Evolutionary conservation across 2,329 filamentous ascomycete genomes (phyloP), one percentile per base, ranked within the genome.

Genomic region (Xylariaceae sp.): DNA sequence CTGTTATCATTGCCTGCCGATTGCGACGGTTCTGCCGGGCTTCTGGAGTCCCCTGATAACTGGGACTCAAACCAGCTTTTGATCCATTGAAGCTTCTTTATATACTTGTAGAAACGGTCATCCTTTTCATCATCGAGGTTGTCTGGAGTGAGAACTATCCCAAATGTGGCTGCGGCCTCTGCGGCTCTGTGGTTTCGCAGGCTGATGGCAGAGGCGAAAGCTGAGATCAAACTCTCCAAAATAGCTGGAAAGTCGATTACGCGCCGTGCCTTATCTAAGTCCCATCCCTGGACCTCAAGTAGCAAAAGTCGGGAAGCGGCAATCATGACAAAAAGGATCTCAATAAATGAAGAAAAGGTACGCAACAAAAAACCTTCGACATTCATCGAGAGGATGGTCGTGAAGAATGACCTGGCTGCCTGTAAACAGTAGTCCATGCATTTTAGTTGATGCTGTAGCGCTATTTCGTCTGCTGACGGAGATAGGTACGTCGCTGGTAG

Each of bases 351-450:
- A 3, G 63, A 59, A 40, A 69, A 69, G 3, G 70, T 50, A 7
- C 64, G 62, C 50, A 52, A 65, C 21, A 68, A 45, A 29, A 67
- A 54, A 3, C 58, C 63, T 20, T 69, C 66, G 1, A 70, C 51
- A 1, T 71, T 64, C 2, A 72, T 59, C 1, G 65, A 65, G 7
- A 73, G 65, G 14, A 74, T 48, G 6, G 70, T 62, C 20, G 65
- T 64, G 23, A 74, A 72, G 53, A 72, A 77, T 3, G 67, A 64
- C 41, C 61, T 65, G 14, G 70, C 69, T 40, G 74, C 71, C 20
- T 69, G 55, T 7, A 77, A 62, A 55, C 74, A 74, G 54, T 72
- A 70, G 9, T 67, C 61, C 48, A 78, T 67, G 43, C 71, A 72
- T 49, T 73, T 67, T 1, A 60, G 43, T 26, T 68, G 66, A 21